Percentiles rank a stretch among this genome's conserved stretches.
phyloP scores from a whole-genome alignment of 805 yeast genomes.

The Cephaloascus fragrans region DNA sequence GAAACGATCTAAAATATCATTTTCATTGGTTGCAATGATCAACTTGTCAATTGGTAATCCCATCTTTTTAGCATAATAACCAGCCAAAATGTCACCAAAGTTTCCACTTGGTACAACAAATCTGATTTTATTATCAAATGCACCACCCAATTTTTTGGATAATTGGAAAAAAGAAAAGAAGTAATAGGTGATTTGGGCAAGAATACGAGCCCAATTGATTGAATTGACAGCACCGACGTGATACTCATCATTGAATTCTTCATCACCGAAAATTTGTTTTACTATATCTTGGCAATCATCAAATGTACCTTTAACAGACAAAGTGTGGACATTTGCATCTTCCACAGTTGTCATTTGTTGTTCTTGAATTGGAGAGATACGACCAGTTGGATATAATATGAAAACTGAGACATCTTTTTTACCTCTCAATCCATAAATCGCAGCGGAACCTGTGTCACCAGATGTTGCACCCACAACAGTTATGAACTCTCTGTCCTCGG shows the following conservation, averaged over 20 bases:
- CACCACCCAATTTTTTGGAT: conserved; percentile 22
- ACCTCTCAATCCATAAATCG: conserved; percentile 94
- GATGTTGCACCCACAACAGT: conserved; percentile 99
- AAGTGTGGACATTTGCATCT: conserved; percentile 87
- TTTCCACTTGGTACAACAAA: conserved; percentile 97
- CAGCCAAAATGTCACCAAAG: conserved; percentile 97
- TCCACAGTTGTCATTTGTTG: conserved; percentile 96
- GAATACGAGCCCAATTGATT: conserved; percentile 97
- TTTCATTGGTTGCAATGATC: conserved; percentile 92
- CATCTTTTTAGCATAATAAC: conserved; percentile 90
- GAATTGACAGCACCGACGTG: conserved; percentile 98
- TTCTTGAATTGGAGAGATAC: conserved; percentile 96
- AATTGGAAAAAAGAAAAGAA: conserved; percentile 84
- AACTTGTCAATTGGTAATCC: conserved; percentile 84
- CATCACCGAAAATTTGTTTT: conserved; percentile 85
- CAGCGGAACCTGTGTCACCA: conserved; percentile 99
- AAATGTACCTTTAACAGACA: conserved; percentile 91
- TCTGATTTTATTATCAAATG: conserved; percentile 39
- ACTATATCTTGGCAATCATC: conserved; percentile 98
- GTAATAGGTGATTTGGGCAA: conserved; percentile 96
- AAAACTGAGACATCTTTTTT: conserved; percentile 97
- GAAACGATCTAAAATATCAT: conserved; percentile 91
- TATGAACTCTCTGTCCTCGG: conserved; percentile 59
- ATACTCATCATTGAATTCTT: conserved; percentile 76
- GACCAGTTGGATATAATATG: conserved; percentile 92